Percentiles rank a stretch among this genome's conserved stretches.
phyloP scores from a whole-genome alignment of 495 filamentous ascomycete genomes.

The Arthonia radiata region DNA sequence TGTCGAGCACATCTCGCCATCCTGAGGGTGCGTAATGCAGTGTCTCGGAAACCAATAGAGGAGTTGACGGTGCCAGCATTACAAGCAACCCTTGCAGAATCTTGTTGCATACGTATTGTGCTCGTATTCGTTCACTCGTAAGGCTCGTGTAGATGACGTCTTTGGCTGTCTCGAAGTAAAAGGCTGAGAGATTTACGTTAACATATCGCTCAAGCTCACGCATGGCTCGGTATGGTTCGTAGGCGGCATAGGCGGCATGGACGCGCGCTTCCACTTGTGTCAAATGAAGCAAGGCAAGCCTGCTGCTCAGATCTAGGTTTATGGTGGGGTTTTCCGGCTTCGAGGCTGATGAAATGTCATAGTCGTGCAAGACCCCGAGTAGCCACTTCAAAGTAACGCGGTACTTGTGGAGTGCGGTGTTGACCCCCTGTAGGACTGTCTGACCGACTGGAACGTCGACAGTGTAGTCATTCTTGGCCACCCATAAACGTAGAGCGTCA shows the following conservation, averaged over 20 bases:
- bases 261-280: constrained; percentile 32
- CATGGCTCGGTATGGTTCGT: background rate
- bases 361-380: constrained; percentile 50
- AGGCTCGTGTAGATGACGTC: constrained; percentile 68
- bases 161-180: constrained; percentile 82
- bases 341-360: too few relatives aligned
- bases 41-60: constrained; percentile 65
- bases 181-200: constrained; percentile 59
- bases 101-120: constrained; percentile 42
- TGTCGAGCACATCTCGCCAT: constrained; percentile 20
- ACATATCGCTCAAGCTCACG: constrained; percentile 46
- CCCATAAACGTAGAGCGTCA: constrained; percentile 83
- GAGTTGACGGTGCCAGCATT: constrained; percentile 59
- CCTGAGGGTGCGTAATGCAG: constrained; percentile 49
- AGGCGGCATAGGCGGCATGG: constrained; percentile 27
- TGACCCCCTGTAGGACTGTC: constrained; percentile 45
- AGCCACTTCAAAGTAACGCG: constrained; percentile 72
- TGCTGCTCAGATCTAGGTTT: constrained; percentile 29
- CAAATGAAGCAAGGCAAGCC: constrained; percentile 55
- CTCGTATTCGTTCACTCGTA: constrained; percentile 23
- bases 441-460: constrained; percentile 58
- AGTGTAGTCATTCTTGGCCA: constrained; percentile 73
- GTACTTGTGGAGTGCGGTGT: constrained; percentile 57
- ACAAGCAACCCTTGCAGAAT: constrained; percentile 46
- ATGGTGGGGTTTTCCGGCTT: too few relatives aligned